Conservation (phyloP, 2,329 filamentous ascomycete genomes). For the Annulohypoxylon truncatum region DNA sequence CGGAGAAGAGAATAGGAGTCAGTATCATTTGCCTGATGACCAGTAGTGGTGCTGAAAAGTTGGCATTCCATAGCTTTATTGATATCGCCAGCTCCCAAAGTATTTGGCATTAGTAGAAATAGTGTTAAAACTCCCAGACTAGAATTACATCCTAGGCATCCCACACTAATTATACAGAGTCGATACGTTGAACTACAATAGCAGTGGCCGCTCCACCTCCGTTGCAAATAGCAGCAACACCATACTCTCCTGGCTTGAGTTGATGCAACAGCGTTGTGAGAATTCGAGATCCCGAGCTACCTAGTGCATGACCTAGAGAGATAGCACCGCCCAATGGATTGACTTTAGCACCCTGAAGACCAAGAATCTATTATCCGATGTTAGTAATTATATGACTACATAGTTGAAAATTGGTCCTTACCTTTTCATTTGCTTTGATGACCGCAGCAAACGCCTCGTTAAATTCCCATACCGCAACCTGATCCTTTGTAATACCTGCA, state of each 20-base stretch:
- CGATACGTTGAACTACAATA: conserved; percentile 87
- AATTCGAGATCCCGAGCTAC: conserved; percentile 93
- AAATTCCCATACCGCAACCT: conserved; percentile 97
- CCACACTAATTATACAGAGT: conserved; percentile 59
- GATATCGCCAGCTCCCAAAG: too few species aligned
- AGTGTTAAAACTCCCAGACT: not conserved
- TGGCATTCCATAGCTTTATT: not conserved
- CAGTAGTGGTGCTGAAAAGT: not conserved
- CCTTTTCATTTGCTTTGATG: conserved; percentile 93
- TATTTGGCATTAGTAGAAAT: not conserved
- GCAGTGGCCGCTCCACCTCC: conserved; percentile 93
- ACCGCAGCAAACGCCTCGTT: conserved; percentile 98
- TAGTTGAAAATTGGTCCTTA: conserved; percentile 47
- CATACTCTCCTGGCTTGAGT: conserved; percentile 91
- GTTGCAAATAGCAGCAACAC: conserved; percentile 96
- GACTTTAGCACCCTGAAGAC: conserved; percentile 80
- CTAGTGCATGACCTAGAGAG: conserved; percentile 89
- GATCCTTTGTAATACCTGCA: conserved; percentile 89
- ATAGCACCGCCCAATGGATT: conserved; percentile 94
- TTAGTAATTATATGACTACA: conserved; percentile 31
- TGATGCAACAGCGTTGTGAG: conserved; percentile 91
- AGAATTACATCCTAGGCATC: not conserved
- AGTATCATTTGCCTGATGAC: not conserved
- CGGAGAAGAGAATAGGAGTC: not conserved
- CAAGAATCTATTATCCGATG: conserved; percentile 71